Evolutionary conservation across 768 basidiomycete genomes (phyloP).

Genomic region (Mrakia frigida): DNA sequence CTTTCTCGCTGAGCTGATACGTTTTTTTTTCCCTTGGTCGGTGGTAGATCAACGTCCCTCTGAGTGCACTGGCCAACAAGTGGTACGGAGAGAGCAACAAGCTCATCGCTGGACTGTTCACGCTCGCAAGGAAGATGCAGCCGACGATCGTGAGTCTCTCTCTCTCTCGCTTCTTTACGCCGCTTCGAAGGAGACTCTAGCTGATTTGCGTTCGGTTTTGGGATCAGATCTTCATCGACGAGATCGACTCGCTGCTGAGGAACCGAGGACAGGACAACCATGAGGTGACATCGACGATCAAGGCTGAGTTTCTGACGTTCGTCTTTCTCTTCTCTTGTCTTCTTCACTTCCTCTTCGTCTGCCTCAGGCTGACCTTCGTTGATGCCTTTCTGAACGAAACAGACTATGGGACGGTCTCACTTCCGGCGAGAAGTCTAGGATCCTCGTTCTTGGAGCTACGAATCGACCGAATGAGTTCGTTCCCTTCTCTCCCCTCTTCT

Average conservation of each 20-base stretch:
- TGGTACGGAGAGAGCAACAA: conserved; percentile 93
- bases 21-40: background rate
- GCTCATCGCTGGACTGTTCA: conserved; percentile 88
- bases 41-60: conserved; percentile 28
- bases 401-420: conserved; percentile 94
- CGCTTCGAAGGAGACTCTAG: background rate
- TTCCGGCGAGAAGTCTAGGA: conserved; percentile 65
- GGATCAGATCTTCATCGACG: conserved; percentile 82
- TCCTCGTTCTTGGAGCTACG: conserved; percentile 88
- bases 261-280: conserved; percentile 85
- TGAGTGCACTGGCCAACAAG: conserved; percentile 38
- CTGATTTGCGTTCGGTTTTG: background rate
- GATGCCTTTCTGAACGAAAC: conserved; percentile 12
- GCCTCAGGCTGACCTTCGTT: background rate
- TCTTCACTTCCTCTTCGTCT: background rate
- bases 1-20: background rate
- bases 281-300: conserved; percentile 98
- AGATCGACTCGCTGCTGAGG: conserved; percentile 91
- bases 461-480: conserved; percentile 78
- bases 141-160: conserved; percentile 62
- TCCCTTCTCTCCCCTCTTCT: conserved; percentile 49
- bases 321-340: conserved; percentile 32
- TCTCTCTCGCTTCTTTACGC: background rate
- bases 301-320: conserved; percentile 63
- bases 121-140: conserved; percentile 85